Base-by-base conservation (phyloP, 768 basidiomycete species). In the Dictyophora rubrovolvata region DNA sequence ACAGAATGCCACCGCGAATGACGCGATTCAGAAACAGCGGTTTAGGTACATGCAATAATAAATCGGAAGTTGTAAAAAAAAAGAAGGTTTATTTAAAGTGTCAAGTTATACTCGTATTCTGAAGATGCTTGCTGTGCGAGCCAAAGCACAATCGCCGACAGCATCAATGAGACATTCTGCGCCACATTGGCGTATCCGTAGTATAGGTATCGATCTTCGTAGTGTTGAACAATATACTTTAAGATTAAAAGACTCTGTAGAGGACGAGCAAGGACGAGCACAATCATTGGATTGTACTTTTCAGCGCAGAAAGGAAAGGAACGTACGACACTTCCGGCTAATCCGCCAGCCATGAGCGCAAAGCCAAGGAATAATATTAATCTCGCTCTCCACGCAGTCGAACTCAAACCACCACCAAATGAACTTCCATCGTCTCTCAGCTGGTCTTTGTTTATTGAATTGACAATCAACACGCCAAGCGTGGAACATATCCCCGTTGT, bases 121-220 rank as follows among this genome's bases (percentile, higher is more conserved):
- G 80, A 82, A 61, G 83, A 82, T 1, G 82, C 77, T 62, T 80
- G 90, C 75, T 95, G 93, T 3, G 93, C 89, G 57, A 93, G 79
- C 95, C 95, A 97, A 14, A 97, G 78, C 2, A 96, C 81, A 61
- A 94, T 79, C 1, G 87, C 84, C 17, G 92, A 93, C 37, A 87
- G 76, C 87, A 90, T 89, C 59, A 90, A 76, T 4, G 83, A 81
- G 14, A 88, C 83, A 67, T 93, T 95, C 76, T 96, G 93, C 10
- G 87, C 86, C n/a, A 98, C 92, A 70, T 93, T 94, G 50, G 93
- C 91, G 62, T 92, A 89, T 20, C 95, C 95, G 69, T 93, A 97
- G 71, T 93, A 94, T 21, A 81, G 80, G 72, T 83, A 93, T 67
- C 85, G 83, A 60, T 87, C 84, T 0, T 80, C 70, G 66, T 88